phyloP scores from a whole-genome alignment of 2,329 filamentous ascomycete genomes.

The Fusarium graminum region DNA sequence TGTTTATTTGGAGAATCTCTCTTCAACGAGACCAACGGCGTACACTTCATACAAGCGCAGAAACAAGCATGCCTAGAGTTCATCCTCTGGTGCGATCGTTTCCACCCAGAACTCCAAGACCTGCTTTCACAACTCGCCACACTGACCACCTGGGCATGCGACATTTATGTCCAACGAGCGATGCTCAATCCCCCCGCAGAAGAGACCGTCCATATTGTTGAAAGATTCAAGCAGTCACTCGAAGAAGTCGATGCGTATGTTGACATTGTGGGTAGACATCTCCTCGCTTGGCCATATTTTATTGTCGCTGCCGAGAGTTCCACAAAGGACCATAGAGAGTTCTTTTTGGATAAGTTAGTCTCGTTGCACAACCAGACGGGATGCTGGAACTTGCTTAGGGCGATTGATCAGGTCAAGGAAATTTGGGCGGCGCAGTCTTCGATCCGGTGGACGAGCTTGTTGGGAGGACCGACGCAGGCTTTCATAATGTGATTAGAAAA shows the following conservation, averaged over 20 bases:
- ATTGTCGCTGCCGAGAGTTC: conserved; percentile 44
- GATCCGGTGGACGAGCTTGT: conserved; percentile 41
- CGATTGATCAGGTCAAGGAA: conserved; percentile 43
- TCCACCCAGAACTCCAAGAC: conserved; percentile 39
- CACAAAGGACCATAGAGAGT: conserved; percentile 33
- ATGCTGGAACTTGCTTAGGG: conserved; percentile 42
- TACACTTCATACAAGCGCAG: conserved; percentile 41
- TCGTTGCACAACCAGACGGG: conserved; percentile 36
- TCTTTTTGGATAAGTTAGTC: conserved; percentile 40
- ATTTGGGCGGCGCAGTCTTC: conserved; percentile 45
- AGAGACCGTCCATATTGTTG: conserved; percentile 32
- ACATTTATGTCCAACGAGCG: conserved; percentile 43
- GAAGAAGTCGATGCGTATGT: conserved; percentile 38
- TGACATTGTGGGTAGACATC: conserved; percentile 38
- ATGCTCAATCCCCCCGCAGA: conserved; percentile 32
- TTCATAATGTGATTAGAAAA: conserved; percentile 39
- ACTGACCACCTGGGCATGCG: conserved; percentile 37
- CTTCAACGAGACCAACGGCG: conserved; percentile 38
- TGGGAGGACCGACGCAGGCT: conserved; percentile 42
- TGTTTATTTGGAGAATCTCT: conserved; percentile 43
- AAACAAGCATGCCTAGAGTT: conserved; percentile 41
- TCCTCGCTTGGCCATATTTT: conserved; percentile 43
- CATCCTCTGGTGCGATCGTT: conserved; percentile 39
- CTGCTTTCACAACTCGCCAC: conserved; percentile 36
- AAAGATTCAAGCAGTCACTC: conserved; percentile 34